Percentiles rank a stretch among this genome's conserved stretches.
Conservation (phyloP, 345 rosid species). For the Psidium guajava region DNA sequence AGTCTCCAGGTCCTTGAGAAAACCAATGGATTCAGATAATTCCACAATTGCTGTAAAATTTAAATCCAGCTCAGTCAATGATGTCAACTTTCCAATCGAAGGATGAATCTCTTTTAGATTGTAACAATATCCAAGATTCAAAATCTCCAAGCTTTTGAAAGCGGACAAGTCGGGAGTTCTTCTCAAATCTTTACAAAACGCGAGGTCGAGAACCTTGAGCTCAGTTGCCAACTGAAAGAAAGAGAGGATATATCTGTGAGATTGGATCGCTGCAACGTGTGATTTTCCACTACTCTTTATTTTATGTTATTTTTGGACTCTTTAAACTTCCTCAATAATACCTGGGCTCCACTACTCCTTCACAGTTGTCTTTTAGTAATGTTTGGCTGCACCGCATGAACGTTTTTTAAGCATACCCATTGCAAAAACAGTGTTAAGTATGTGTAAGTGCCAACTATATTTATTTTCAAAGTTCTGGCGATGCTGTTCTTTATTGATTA, state of each 20-base stretch:
- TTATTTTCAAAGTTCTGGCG: background rate
- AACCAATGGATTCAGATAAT: background rate
- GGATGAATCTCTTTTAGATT: background rate
- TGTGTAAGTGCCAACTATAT: background rate
- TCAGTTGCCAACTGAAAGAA: background rate
- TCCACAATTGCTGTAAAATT: fast-evolving
- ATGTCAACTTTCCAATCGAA: background rate
- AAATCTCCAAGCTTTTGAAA: background rate
- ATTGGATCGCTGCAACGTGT: background rate
- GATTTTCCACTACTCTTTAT: background rate
- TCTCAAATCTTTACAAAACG: fast-evolving
- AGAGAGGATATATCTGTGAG: fast-evolving
- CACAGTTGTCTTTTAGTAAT: fast-evolving
- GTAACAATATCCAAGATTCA: fast-evolving
- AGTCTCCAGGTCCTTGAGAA: background rate
- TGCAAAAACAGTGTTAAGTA: background rate
- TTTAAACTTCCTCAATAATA: too few relatives aligned
- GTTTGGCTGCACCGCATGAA: background rate
- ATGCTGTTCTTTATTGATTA: too few relatives aligned
- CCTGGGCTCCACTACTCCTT: background rate
- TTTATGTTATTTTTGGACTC: background rate
- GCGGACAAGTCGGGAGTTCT: background rate
- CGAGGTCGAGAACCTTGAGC: background rate
- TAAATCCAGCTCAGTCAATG: background rate
- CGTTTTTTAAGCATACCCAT: fast-evolving